Base-by-base conservation (phyloP, 106 monocot species). In the Dioscorea alata region DNA sequence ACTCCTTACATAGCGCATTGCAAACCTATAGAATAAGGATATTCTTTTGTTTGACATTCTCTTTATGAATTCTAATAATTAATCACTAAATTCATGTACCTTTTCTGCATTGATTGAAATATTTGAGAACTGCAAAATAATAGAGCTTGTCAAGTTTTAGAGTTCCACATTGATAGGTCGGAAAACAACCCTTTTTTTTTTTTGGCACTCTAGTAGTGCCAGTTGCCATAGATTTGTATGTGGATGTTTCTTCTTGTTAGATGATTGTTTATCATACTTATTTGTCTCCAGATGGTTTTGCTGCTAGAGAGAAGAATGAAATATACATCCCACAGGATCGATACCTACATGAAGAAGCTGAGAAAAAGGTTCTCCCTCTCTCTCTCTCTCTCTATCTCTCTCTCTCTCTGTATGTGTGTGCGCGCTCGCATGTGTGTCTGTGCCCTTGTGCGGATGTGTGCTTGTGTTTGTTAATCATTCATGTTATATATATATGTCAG, bases 291-390 rank as follows among this genome's bases (percentile, higher is more conserved):
- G 97, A 99, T 79, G 89, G 92, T 28, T 99, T 80, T 87, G 89
- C 97, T 80, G 92, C 97, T 68, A 87, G 97, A 70, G 97, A 99
- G 75, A 99, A 99, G 78, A 92, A 99, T 78, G 97, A 92, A 13
- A 90, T 99, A 33, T 99, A 99, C 60, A 90, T 99, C 48, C 97
- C 97, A 57, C 72, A 74, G 35, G 97, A 99, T 63, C 97, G 92
- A 32, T 99, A 83, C 66, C 77, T 99, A 33, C 89, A 85, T 49
- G 94, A 94, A 63, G 94, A 94, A 87, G 87, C 87, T 50, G 94
- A 90, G 66, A 94, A 87, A 74, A 94, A 94, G 90, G 94, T 94
- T 18, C 54, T 60, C 17, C 21, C 1, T 15, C 50, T n/a, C n/a
- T n/a, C n/a, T n/a, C n/a, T n/a, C n/a, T n/a, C n/a, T n/a, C n/a